Conservation (phyloP, 805 yeast genomes). For the Wickerhamomyces sydowiorum region DNA sequence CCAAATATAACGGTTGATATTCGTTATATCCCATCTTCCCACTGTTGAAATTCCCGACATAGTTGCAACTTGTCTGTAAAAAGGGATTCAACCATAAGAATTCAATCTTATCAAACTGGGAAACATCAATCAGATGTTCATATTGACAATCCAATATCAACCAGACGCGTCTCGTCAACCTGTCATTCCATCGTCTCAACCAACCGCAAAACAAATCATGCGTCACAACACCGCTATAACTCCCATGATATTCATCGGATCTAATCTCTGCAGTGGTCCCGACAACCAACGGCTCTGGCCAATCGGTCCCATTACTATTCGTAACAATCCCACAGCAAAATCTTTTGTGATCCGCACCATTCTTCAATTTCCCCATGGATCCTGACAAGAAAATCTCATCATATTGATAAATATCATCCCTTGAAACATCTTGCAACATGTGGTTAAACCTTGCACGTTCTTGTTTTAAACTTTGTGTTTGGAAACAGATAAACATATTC, state of each 20-base stretch:
- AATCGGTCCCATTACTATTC: background rate
- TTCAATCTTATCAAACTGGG: background rate
- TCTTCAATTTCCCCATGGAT: background rate
- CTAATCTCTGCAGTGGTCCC: background rate
- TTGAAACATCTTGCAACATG: background rate
- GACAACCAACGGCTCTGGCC: background rate
- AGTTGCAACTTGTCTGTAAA: background rate
- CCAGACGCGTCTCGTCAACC: background rate
- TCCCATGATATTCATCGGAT: background rate
- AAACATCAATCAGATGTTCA: background rate
- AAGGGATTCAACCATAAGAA: background rate
- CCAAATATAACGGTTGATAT: background rate
- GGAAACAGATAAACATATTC: background rate
- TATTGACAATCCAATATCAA: background rate
- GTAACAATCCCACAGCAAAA: background rate
- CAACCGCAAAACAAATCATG: background rate
- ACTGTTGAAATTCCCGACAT: background rate
- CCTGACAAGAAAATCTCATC: background rate
- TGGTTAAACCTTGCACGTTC: background rate
- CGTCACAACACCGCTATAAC: too few species aligned
- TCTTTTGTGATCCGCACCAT: background rate
- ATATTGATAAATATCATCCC: background rate
- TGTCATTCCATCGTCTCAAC: background rate
- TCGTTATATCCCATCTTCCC: background rate
- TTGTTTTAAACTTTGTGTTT: background rate